Base-by-base conservation (phyloP, 768 basidiomycete genomes). In the Leccinum obscurum region DNA sequence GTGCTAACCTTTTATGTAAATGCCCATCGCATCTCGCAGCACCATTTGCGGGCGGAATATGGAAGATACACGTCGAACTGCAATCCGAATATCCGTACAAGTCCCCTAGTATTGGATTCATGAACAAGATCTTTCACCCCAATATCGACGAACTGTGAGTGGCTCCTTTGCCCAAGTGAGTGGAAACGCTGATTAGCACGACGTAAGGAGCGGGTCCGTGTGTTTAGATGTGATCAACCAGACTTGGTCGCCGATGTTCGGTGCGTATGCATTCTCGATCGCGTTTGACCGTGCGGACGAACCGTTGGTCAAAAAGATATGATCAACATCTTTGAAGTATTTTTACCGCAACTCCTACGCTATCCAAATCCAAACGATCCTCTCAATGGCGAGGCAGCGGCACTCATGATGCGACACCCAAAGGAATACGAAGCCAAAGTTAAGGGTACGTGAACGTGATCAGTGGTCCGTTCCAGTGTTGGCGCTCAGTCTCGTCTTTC, bases 111-210 rank as follows among this genome's bases (percentile, higher is more conserved):
- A 99, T 99, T 66, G 97, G 97, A 2, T 99, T 99, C 77, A 95
- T 97, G 93, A 99, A 99, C 85, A 98, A 98, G 89, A 98, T 99
- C 75, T 98, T 97, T 73, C 97, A 98, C 69, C 97, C 97, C 20
- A 99, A 99, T 72, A 99, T 99, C 70, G 97, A 99, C 77, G 97
- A 99, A 76, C 79, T 97, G 90, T 98, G 74, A 71, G 93, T 80
- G 26, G 1, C 37, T 46, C 20, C 20, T 46, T 1, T 9, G 44
- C 44, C 20, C 20, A 2, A 13, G n/a, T 6, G 11, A 3, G 11
- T 46, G 44, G 44, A 46, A 20, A 20, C 0, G 11, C 44, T 20
- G 44, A 46, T 46, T 22, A 1, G 20, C 44, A 46, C 44, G 41
- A 26, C 37, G 28, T 61, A 72, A 96, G 95, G 70, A 97, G 95